A percentile compares a stretch with the other conserved stretches of the same genome.
Evolutionary conservation across 2,329 filamentous ascomycete genomes (phyloP).

Genomic region (Dactylellina leptospora): DNA sequence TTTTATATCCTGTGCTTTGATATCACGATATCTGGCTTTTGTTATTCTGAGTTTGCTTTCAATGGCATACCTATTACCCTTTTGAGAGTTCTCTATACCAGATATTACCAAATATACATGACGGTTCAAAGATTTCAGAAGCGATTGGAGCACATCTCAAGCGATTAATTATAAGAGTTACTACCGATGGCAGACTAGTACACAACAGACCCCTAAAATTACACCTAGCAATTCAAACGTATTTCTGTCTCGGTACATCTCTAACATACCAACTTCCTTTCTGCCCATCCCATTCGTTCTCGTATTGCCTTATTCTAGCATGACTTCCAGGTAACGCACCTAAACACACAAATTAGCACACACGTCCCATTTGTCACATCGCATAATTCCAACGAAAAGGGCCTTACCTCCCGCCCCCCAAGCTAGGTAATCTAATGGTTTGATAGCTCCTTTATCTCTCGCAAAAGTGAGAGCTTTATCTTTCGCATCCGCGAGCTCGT

Average conservation of each 20-base stretch:
- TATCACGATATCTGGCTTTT: background rate
- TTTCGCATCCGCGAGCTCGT: constrained; percentile 44
- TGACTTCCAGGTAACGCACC: constrained; percentile 49
- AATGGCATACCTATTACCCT: too few species aligned
- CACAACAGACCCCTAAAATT: background rate
- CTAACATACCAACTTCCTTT: constrained; percentile 49
- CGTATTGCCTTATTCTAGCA: constrained; percentile 34
- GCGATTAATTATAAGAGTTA: background rate
- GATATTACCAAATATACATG: background rate
- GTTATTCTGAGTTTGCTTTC: too few species aligned
- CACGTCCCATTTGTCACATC: too few species aligned
- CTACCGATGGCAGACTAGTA: background rate
- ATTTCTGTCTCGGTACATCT: constrained; percentile 34
- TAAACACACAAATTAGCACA: constrained; percentile 9
- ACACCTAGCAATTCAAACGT: background rate
- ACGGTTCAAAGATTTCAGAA: background rate
- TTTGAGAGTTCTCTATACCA: too few species aligned
- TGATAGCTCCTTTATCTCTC: constrained; percentile 41
- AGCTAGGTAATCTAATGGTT: constrained; percentile 47
- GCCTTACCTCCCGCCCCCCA: constrained; percentile 50
- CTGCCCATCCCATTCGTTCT: constrained; percentile 49
- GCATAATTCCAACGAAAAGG: background rate
- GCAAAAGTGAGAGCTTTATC: constrained; percentile 46
- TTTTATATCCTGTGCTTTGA: background rate
- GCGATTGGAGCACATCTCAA: background rate